phyloP scores from a whole-genome alignment of 2,329 filamentous ascomycete species.

The Fusarium sp. region DNA sequence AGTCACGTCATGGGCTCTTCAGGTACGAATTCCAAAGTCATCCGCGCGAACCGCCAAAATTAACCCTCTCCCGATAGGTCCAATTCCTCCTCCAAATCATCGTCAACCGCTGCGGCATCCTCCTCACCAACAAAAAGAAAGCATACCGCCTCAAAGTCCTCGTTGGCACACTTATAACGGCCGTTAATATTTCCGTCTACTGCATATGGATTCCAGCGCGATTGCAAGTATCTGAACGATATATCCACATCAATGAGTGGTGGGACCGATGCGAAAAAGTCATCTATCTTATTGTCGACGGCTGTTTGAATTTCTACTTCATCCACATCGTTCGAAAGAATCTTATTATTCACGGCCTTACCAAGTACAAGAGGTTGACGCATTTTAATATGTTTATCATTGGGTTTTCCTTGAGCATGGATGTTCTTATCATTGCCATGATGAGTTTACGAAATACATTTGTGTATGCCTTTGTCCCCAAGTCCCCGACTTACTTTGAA shows the following conservation, averaged over 20 bases:
- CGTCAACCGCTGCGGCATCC: constrained; percentile 39
- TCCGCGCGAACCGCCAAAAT: background rate
- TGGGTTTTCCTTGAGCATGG: constrained; percentile 41
- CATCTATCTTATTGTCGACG: constrained; percentile 42
- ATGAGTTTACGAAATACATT: constrained; percentile 42
- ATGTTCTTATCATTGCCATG: constrained; percentile 41
- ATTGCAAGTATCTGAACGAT: constrained; percentile 35
- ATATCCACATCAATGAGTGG: constrained; percentile 39
- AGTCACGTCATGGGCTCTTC: constrained; percentile 43
- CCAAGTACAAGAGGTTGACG: constrained; percentile 39
- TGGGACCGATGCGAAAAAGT: constrained; percentile 44
- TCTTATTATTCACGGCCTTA: constrained; percentile 33
- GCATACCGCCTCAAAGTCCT: constrained; percentile 34
- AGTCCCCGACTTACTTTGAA: too few relatives aligned
- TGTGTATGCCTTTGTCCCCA: constrained; percentile 25
- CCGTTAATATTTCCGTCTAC: constrained; percentile 41
- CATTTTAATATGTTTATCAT: constrained; percentile 44
- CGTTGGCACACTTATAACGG: constrained; percentile 36
- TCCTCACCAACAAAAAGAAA: constrained; percentile 29
- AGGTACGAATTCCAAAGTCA: constrained; percentile 12
- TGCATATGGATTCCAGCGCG: constrained; percentile 41
- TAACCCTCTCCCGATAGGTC: constrained; percentile 12
- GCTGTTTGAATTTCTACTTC: constrained; percentile 37
- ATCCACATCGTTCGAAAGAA: constrained; percentile 38
- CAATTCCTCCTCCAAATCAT: constrained; percentile 42